These are phyloP conservation scores for Biancaea sappan DNA, from an alignment of 306 rosid species.

Conservation along the genomic window DNA sequence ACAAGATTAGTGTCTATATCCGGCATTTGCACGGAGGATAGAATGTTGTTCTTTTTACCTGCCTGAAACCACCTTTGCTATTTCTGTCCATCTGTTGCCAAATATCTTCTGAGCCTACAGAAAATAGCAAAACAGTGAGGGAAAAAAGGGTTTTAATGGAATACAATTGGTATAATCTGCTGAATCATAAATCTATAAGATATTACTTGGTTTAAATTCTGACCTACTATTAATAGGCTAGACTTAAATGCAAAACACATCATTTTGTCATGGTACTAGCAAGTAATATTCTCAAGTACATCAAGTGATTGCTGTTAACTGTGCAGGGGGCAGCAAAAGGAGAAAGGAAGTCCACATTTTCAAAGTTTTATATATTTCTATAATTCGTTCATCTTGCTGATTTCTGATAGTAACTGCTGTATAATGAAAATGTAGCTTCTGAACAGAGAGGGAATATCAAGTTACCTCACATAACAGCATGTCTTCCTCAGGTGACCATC, in stretches of 20 bases:
- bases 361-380: slow-evolving; percentile 19
- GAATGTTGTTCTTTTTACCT: slow-evolving; percentile 68
- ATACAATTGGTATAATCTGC: not conserved
- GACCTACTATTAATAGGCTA: slow-evolving; percentile 11
- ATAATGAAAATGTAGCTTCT: not conserved
- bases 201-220: slow-evolving; percentile 14
- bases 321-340: not conserved
- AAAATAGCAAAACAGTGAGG: slow-evolving; percentile 36
- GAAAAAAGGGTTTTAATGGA: not conserved
- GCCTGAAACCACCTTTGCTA: slow-evolving; percentile 99
- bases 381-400: slow-evolving; percentile 12
- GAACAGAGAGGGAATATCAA: slow-evolving; percentile 23
- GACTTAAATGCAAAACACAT: slow-evolving; percentile 11
- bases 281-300: slow-evolving; percentile 18
- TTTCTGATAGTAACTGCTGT: slow-evolving; percentile 26
- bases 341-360: slow-evolving; percentile 16
- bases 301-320: slow-evolving; percentile 29
- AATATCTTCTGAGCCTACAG: slow-evolving; percentile 91
- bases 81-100: slow-evolving; percentile 99
- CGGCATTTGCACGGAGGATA: slow-evolving; percentile 1
- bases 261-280: slow-evolving; percentile 11
- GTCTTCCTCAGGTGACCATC: slow-evolving; percentile 99
- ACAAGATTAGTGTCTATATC: not conserved
- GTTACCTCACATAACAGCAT: slow-evolving; percentile 93
- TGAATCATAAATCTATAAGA: slow-evolving; percentile 10